Conservation (phyloP, 345 rosid genomes). For the Stellera chamaejasme region DNA sequence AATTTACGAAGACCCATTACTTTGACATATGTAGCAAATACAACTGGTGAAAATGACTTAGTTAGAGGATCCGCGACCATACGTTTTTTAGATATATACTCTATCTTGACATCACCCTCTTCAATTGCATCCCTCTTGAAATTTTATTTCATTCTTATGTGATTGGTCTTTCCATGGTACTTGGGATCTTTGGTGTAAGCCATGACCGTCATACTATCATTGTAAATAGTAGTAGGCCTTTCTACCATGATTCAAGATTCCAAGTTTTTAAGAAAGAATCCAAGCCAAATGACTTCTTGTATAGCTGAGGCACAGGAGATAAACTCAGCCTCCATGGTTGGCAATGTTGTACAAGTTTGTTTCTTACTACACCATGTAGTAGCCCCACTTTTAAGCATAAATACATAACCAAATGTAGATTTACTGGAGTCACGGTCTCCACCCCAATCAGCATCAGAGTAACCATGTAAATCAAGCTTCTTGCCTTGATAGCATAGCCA, state of each 20-base stretch:
- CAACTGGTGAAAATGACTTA: no score
- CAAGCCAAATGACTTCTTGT: not conserved
- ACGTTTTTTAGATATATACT: no score
- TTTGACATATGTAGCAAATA: no score
- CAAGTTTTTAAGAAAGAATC: not conserved
- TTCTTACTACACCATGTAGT: not conserved
- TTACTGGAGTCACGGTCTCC: not conserved
- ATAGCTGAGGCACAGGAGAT: not conserved
- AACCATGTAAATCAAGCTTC: not conserved
- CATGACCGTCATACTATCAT: not conserved
- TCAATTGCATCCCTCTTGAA: not conserved
- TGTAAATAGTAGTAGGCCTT: not conserved
- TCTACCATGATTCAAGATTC: not conserved
- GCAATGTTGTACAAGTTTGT: not conserved
- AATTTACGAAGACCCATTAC: not conserved
- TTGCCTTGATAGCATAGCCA: not conserved
- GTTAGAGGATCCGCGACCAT: no score
- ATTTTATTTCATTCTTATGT: not conserved
- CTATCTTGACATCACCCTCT: no score
- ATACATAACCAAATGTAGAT: slow-evolving; percentile 1
- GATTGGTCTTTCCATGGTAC: slow-evolving; percentile 11
- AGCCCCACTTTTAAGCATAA: not conserved
- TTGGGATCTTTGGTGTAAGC: not conserved
- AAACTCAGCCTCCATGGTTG: slow-evolving; percentile 7
- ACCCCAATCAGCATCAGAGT: not conserved